These are phyloP conservation scores for Amanita molliuscula DNA, from an alignment of 768 basidiomycete species.

Conservation along the genomic window DNA sequence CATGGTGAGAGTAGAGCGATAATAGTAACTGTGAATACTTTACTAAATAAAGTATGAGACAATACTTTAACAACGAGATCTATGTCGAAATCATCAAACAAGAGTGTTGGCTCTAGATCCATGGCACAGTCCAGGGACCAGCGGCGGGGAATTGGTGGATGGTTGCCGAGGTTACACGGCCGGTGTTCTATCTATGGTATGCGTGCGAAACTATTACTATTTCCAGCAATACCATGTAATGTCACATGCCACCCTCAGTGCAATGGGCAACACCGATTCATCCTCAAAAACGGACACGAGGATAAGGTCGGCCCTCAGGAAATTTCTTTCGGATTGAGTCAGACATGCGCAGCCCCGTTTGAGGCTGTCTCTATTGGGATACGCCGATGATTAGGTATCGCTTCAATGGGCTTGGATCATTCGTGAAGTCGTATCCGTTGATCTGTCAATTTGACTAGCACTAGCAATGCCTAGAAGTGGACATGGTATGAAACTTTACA, in stretches of 20 bases:
- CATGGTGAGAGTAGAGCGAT: slow-evolving; percentile 5
- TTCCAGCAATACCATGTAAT: no score
- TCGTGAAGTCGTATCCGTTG: no score
- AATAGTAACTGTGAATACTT: slow-evolving; percentile 4
- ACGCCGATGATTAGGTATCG: not conserved
- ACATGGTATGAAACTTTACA: no score
- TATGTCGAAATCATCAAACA: slow-evolving; percentile 65
- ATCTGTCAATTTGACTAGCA: no score
- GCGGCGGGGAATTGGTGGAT: no score
- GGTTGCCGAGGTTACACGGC: no score
- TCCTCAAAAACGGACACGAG: not conserved
- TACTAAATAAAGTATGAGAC: slow-evolving; percentile 70
- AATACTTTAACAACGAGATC: slow-evolving; percentile 77
- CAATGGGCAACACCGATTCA: no score
- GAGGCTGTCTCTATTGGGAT: not conserved
- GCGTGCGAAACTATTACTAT: not conserved
- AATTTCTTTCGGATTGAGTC: not conserved
- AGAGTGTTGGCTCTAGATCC: slow-evolving; percentile 32
- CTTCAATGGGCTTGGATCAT: not conserved
- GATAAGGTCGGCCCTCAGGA: no score
- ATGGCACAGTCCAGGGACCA: no score
- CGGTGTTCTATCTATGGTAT: no score
- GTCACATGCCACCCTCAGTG: no score
- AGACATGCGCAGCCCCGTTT: not conserved
- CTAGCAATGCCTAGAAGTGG: not conserved